These are phyloP conservation scores for Graphilbum ipis-grandicollis DNA, from an alignment of 2,329 filamentous ascomycete genomes.

Conservation along the genomic window DNA sequence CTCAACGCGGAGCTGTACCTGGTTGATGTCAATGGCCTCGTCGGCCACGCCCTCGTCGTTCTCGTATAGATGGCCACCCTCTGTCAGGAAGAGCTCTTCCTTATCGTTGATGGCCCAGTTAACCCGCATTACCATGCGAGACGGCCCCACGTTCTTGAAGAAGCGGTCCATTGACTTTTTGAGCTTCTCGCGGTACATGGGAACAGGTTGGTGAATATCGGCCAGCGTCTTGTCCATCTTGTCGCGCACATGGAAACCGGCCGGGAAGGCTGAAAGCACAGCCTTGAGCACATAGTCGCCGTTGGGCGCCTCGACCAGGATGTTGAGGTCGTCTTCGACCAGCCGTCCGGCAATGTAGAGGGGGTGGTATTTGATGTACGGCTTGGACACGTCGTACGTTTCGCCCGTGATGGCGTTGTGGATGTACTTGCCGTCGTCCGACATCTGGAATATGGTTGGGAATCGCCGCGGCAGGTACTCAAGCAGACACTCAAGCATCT, in stretches of 20 bases:
- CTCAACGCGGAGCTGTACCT: not conserved
- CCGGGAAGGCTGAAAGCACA: not conserved
- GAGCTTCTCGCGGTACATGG: not conserved
- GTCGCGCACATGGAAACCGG: not conserved
- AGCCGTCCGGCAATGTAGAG: constrained; percentile 1
- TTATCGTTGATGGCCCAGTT: constrained; percentile 1
- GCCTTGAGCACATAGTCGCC: constrained; percentile 1
- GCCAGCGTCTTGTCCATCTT: constrained; percentile 1
- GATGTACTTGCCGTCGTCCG: not conserved
- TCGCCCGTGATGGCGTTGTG: not conserved
- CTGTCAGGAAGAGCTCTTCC: not conserved
- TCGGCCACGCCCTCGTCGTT: not conserved
- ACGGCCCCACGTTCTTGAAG: not conserved
- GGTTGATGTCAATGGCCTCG: not conserved
- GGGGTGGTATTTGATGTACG: not conserved
- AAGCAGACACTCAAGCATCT: not conserved
- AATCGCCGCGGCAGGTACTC: not conserved
- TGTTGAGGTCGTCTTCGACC: not conserved
- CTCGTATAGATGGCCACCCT: constrained; percentile 1
- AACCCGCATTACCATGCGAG: not conserved
- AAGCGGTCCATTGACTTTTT: constrained; percentile 1
- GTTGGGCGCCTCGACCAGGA: not conserved
- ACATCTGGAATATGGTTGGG: not conserved
- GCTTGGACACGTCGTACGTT: not conserved
- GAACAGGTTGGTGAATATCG: not conserved